Conservation (phyloP, 257 asterid species). For the Solanum ahanhuiri region DNA sequence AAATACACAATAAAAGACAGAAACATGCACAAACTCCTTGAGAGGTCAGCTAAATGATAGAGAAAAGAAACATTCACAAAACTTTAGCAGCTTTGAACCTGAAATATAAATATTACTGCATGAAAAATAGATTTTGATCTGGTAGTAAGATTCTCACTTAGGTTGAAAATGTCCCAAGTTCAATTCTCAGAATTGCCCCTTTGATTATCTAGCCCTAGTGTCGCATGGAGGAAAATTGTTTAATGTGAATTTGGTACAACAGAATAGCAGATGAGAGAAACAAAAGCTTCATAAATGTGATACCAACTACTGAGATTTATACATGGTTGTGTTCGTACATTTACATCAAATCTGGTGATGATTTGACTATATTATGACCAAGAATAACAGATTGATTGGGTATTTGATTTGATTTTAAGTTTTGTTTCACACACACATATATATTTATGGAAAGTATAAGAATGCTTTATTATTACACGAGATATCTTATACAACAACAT, state of each 20-base stretch:
- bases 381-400: background rate
- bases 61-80: background rate
- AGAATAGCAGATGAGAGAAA: background rate
- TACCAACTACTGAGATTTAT: background rate
- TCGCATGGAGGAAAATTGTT: background rate
- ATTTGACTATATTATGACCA: background rate
- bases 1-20: background rate
- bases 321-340: background rate
- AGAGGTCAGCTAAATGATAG: background rate
- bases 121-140: background rate
- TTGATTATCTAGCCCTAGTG: background rate
- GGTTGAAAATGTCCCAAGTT: background rate
- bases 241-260: background rate
- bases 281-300: background rate
- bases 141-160: background rate
- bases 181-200: background rate
- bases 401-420: background rate
- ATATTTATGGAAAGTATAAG: background rate
- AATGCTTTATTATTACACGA: background rate
- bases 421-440: background rate
- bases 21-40: background rate
- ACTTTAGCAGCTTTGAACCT: background rate
- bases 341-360: background rate
- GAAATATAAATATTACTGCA: background rate
- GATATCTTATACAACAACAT: background rate